Percentiles rank a stretch among this genome's conserved stretches.
phyloP scores from a whole-genome alignment of 2,329 filamentous ascomycete genomes.

The Ophiostoma fasciatum region DNA sequence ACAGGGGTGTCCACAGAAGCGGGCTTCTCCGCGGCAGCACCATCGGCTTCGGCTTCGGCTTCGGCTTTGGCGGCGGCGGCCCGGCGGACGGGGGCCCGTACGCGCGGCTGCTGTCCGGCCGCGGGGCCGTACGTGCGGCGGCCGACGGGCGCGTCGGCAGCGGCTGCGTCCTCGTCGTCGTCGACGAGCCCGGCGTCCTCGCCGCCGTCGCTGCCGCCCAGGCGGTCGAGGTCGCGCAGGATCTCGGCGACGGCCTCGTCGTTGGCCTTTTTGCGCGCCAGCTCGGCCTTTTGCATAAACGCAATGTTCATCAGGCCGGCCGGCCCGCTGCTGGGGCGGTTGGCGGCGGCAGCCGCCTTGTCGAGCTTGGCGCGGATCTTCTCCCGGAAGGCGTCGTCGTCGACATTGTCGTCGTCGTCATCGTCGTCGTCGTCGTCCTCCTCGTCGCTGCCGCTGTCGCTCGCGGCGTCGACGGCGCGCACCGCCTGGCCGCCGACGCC shows the following conservation, averaged over 20 bases:
- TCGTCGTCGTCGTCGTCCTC: constrained; percentile 33
- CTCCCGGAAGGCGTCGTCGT: constrained; percentile 37
- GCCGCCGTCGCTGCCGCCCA: constrained; percentile 38
- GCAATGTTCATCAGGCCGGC: constrained; percentile 63
- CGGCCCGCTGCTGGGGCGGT: constrained; percentile 39
- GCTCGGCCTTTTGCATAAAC: constrained; percentile 88
- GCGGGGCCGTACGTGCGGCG: constrained; percentile 10
- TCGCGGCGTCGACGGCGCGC: constrained; percentile 35
- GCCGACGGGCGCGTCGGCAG: constrained; percentile 8
- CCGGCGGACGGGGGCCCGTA: too few relatives aligned
- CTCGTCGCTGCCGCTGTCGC: constrained; percentile 42
- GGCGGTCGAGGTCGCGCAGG: constrained; percentile 54
- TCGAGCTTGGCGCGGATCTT: constrained; percentile 34
- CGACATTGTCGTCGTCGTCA: constrained; percentile 40
- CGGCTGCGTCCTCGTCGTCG: constrained; percentile 8
- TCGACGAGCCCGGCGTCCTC: not conserved
- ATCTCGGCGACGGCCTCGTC: constrained; percentile 60
- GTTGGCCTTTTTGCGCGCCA: constrained; percentile 61
- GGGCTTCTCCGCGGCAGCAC: not conserved
- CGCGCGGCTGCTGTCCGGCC: too few relatives aligned
- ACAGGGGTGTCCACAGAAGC: too few relatives aligned
- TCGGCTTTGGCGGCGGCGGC: too few relatives aligned
- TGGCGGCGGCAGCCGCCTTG: constrained; percentile 23
- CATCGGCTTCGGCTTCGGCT: not conserved
- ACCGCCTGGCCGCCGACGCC: constrained; percentile 10